phyloP scores from a whole-genome alignment of 805 yeast genomes.

The Wickerhamomyces bovis region DNA sequence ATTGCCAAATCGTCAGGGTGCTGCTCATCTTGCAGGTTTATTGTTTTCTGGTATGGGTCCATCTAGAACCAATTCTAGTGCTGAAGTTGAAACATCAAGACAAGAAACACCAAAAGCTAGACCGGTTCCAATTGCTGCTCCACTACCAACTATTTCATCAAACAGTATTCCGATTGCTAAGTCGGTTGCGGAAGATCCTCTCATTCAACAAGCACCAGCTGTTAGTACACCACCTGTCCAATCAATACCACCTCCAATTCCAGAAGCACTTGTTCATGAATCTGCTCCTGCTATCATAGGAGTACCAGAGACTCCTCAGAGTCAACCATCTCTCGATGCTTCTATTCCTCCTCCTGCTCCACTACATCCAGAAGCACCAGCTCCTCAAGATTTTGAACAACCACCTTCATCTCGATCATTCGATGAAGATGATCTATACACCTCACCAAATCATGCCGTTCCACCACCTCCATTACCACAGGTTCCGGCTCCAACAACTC shows the following conservation, averaged over 20 bases:
- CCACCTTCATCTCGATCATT: background rate
- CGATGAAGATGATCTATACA: background rate
- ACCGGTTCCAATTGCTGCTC: constrained; percentile 23
- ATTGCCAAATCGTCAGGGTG: constrained; percentile 25
- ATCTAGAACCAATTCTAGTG: constrained; percentile 14
- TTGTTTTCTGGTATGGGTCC: constrained; percentile 24
- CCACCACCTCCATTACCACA: constrained; percentile 24
- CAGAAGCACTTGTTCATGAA: background rate
- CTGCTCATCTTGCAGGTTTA: constrained; percentile 25
- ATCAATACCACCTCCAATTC: background rate
- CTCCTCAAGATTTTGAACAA: constrained; percentile 7
- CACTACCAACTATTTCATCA: constrained; percentile 20
- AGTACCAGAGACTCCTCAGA: background rate
- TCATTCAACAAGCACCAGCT: background rate
- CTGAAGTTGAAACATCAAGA: constrained; percentile 18
- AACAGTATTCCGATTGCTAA: background rate
- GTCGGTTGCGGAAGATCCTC: background rate
- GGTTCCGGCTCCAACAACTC: constrained; percentile 18
- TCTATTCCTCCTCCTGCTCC: constrained; percentile 4
- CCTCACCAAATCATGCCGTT: background rate
- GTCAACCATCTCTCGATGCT: background rate
- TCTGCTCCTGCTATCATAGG: background rate
- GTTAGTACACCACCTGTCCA: constrained; percentile 5
- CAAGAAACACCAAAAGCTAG: constrained; percentile 14
- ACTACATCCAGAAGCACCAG: constrained; percentile 6